phyloP scores from a whole-genome alignment of 192 early-diverging fungal genomes.

The Chytriomyces sp. region DNA sequence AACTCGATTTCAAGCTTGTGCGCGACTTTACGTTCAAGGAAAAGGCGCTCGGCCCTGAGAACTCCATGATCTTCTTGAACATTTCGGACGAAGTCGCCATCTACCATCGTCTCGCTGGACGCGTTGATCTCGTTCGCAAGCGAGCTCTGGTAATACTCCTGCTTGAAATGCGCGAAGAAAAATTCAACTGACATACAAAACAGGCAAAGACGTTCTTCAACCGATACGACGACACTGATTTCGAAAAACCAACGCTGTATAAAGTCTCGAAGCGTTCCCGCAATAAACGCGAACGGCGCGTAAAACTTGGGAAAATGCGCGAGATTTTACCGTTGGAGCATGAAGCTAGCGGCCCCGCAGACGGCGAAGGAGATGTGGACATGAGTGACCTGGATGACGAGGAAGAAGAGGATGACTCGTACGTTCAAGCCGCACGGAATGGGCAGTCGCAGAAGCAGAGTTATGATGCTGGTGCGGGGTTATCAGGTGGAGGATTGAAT shows the following conservation, averaged over 20 bases:
- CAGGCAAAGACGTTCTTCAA: neutral
- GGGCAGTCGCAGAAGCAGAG: neutral
- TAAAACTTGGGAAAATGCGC: conserved; percentile 6
- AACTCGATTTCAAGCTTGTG: conserved; percentile 19
- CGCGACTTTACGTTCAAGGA: conserved; percentile 32
- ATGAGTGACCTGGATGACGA: conserved; percentile 16
- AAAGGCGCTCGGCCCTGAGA: neutral
- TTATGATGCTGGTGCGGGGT: neutral
- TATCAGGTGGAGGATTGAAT: neutral
- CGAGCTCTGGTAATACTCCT: conserved; percentile 27
- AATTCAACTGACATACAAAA: neutral
- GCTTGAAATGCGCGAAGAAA: neutral
- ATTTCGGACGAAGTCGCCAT: conserved; percentile 29
- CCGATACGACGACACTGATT: neutral
- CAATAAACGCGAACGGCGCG: neutral
- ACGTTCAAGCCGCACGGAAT: neutral
- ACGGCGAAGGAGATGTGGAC: conserved; percentile 14
- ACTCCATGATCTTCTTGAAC: conserved; percentile 21
- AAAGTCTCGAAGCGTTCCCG: conserved; percentile 8
- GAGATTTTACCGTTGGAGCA: conserved; percentile 14
- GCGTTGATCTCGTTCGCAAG: conserved; percentile 24
- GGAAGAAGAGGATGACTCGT: conserved; percentile 1
- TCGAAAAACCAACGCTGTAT: conserved; percentile 5
- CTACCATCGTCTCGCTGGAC: conserved; percentile 15
- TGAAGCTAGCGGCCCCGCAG: too few species aligned